Evolutionary conservation across 768 basidiomycete genomes (phyloP), one percentile per base, ranked within the genome.

Genomic region (Chalciporus pseudorubinellus): DNA sequence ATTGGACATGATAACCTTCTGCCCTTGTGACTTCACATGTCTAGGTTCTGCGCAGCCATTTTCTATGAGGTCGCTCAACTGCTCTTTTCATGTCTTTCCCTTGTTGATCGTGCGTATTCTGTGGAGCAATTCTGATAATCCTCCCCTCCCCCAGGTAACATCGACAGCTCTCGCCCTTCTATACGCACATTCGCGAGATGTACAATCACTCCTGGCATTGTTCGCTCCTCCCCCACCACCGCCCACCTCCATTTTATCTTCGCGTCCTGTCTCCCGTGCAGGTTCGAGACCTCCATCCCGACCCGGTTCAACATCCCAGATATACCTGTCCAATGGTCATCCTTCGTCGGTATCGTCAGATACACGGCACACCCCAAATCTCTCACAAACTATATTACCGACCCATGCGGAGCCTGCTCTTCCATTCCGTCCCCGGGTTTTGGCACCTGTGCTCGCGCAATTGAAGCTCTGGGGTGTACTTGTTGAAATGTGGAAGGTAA

Each of bases 1-100:
- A 11, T 31, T 26, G 5, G 26, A 9, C 26, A 6, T 26, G 9
- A 26, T 26, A 26, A 26, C 5, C 5, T 26, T 24, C 9, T 7
- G 7, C 6, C 6, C 9, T 9, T 26, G 26, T 6, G 26, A 26
- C 26, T 26, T 26, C 29, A 11, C 14, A 82, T 89, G 70, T 71
- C 87, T 29, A 58, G 71, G 10, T 64, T 88, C 13, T 69, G 62
- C 68, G 0, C 65, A 86, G 48, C 66, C 89, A 31, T n/a, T n/a
- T n/a, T n/a, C n/a, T n/a, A n/a, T n/a, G n/a, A n/a, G 70, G 79
- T 39, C 49, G 39, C 26, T 24, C 19, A 18, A 29, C 12, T 33
- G 18, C 34, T 11, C 19, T n/a, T 36, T 52, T 49, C 18, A n/a
- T 38, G 21, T 18, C 16, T 29, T 12, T 47, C 46, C 55, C 33